Conservation (phyloP, 2,329 filamentous ascomycete species). For the Neocatenulostroma microsporum region DNA sequence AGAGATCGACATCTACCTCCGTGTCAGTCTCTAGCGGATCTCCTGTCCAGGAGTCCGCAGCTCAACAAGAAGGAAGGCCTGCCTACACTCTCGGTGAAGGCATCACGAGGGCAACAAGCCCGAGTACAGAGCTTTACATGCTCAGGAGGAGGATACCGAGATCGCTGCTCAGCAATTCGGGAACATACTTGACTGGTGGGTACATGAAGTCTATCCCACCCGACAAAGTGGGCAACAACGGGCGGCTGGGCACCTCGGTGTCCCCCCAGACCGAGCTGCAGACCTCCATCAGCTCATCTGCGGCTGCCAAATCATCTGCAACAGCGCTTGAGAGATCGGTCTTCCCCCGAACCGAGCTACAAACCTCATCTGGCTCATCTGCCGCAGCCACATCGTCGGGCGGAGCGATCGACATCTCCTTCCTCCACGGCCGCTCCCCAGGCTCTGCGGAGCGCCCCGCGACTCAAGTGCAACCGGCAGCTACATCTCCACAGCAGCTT, state of each 20-base stretch:
- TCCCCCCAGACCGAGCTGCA: neutral
- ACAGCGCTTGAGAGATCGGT: neutral
- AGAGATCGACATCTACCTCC: slow-evolving; percentile 18
- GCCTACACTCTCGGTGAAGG: slow-evolving; percentile 16
- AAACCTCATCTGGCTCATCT: slow-evolving; percentile 2
- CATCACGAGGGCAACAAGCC: slow-evolving; percentile 9
- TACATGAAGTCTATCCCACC: no score
- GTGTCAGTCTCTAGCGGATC: slow-evolving; percentile 15
- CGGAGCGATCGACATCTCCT: neutral
- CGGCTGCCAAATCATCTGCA: slow-evolving; percentile 4
- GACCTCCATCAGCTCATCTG: neutral
- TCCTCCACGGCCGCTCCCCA: neutral
- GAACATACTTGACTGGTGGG: no score
- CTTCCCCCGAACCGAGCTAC: slow-evolving; percentile 2
- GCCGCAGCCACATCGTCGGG: neutral
- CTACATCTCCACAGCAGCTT: neutral
- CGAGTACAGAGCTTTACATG: slow-evolving; percentile 15
- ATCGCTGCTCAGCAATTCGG: slow-evolving; percentile 7
- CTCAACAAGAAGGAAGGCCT: slow-evolving; percentile 11
- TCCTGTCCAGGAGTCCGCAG: slow-evolving; percentile 1
- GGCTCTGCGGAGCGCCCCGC: neutral
- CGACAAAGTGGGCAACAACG: no score
- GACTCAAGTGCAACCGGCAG: neutral
- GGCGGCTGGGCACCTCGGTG: neutral
- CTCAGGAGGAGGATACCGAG: slow-evolving; percentile 12